phyloP scores from a whole-genome alignment of 345 rosid genomes.

The Hirschfeldia incana region DNA sequence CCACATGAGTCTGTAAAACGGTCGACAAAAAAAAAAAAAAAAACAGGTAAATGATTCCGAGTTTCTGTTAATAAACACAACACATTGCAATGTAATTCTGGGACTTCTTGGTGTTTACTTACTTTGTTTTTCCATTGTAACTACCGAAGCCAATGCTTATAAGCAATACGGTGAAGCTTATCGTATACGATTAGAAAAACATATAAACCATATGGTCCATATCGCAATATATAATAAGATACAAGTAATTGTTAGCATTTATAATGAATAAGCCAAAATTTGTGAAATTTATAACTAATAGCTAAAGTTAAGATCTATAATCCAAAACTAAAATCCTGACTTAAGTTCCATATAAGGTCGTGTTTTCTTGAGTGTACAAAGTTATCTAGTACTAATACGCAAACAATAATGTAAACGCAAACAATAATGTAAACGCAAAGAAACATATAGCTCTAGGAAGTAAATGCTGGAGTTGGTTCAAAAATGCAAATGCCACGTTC shows the following conservation, averaged over 20 bases:
- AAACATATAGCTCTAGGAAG: background rate
- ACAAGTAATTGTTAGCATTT: background rate
- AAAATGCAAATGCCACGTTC: background rate
- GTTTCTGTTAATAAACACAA: constrained; percentile 24
- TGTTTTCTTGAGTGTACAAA: background rate
- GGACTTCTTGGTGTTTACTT: constrained; percentile 22
- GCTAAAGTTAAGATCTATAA: background rate
- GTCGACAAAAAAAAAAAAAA: too few relatives aligned
- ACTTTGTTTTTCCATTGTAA: constrained; percentile 2
- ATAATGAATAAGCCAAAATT: background rate
- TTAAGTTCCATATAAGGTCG: background rate
- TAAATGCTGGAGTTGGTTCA: background rate
- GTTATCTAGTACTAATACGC: background rate
- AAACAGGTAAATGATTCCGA: background rate
- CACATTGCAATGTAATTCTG: constrained; percentile 18
- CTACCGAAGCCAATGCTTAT: constrained; percentile 43
- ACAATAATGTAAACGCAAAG: background rate
- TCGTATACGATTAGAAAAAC: constrained; percentile 43
- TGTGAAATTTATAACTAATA: background rate
- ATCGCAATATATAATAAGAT: background rate
- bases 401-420: background rate
- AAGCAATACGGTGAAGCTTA: constrained; percentile 71
- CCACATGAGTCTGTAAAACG: too few relatives aligned
- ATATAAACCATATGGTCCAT: background rate
- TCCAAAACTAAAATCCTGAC: background rate